Evolutionary conservation across 2,329 filamentous ascomycete species (phyloP).

Genomic region (Clonostachys rhizophaga): DNA sequence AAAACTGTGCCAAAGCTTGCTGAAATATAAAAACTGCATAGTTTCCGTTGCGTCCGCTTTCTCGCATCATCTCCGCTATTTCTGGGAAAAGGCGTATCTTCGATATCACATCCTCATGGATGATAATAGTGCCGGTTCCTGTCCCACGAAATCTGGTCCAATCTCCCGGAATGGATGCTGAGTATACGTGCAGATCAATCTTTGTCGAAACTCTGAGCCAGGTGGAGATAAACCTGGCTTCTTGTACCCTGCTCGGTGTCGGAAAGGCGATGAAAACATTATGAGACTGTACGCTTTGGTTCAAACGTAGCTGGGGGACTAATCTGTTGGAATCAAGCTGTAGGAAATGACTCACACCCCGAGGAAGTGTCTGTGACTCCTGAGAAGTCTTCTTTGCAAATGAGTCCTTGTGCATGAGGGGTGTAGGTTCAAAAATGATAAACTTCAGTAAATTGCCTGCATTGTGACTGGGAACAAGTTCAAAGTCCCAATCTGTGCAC

Average conservation of each 20-base stretch:
- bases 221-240: no score
- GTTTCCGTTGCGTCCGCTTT: constrained; percentile 10
- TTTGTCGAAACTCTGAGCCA: no score
- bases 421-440: constrained; percentile 23
- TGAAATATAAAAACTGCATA: constrained; percentile 35
- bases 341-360: constrained; percentile 33
- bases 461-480: background rate
- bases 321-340: constrained; percentile 13
- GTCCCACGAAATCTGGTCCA: no score
- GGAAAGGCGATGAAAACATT: no score
- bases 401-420: background rate
- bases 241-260: no score
- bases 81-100: constrained; percentile 31
- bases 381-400: no score
- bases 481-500: constrained; percentile 24
- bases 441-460: constrained; percentile 20
- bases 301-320: no score
- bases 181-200: no score
- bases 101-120: constrained; percentile 36
- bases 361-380: no score
- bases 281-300: no score
- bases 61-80: constrained; percentile 22
- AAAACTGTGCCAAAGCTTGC: background rate
- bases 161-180: no score
- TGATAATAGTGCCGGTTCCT: constrained; percentile 25